Evolutionary conservation across 257 asterid genomes (phyloP).

Genomic region (Solanum medicagineum): DNA sequence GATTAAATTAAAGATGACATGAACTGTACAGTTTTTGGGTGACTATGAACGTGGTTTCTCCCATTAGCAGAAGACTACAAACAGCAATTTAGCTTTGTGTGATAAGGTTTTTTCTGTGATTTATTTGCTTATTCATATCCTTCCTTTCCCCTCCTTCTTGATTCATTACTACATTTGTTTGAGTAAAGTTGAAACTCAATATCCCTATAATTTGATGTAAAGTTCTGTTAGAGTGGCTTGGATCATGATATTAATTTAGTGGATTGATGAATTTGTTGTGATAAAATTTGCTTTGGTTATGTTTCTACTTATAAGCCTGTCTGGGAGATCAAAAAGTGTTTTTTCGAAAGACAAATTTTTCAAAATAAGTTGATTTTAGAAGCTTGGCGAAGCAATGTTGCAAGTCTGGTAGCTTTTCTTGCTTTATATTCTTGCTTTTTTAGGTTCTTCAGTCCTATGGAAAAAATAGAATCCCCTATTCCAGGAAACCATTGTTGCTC

Average conservation of each 20-base stretch:
- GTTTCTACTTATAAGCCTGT: not conserved
- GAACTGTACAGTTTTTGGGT: not conserved
- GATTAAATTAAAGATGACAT: not conserved
- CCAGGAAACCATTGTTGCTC: not conserved
- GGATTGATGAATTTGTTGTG: not conserved
- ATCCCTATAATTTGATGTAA: not conserved
- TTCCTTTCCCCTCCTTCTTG: not conserved
- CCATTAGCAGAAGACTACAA: not conserved
- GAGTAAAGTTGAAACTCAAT: not conserved
- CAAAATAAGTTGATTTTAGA: too few relatives aligned
- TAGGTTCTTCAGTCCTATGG: not conserved
- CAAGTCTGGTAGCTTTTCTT: not conserved
- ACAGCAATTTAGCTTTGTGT: not conserved
- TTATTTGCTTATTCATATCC: not conserved
- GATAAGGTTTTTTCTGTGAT: not conserved
- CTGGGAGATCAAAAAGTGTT: not conserved
- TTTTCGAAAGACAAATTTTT: not conserved
- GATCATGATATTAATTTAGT: not conserved
- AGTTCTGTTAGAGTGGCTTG: not conserved
- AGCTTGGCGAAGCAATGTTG: too few relatives aligned
- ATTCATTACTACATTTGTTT: not conserved
- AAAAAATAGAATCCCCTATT: not conserved
- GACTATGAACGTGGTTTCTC: not conserved
- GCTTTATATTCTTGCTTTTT: not conserved
- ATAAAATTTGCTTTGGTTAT: not conserved